Conservation (phyloP, 805 yeast genomes). For the Metschnikowia picachoensis region DNA sequence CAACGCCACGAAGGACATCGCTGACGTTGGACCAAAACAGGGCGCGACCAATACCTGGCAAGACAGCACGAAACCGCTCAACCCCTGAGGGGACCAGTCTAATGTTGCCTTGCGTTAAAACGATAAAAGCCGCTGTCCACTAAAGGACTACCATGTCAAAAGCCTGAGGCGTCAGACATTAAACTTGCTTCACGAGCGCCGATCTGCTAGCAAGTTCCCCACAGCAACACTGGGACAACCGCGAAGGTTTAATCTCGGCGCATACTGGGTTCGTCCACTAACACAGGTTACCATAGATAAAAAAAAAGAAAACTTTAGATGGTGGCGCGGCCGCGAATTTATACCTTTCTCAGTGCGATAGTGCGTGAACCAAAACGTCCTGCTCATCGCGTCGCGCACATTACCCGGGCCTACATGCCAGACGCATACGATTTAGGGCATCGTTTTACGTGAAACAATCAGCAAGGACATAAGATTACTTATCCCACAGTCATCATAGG, state of each 20-base stretch:
- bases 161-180: conserved; percentile 37
- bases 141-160: conserved; percentile 44
- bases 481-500: no score
- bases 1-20: conserved; percentile 37
- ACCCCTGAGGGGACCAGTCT: conserved; percentile 45
- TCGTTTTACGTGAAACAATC: background rate
- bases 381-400: conserved; percentile 7
- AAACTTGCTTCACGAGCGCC: conserved; percentile 71
- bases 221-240: conserved; percentile 29
- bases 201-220: conserved; percentile 50
- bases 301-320: conserved; percentile 9
- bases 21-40: background rate
- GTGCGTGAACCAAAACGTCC: conserved; percentile 5
- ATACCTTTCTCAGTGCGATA: background rate
- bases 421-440: conserved; percentile 5
- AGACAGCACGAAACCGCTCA: conserved; percentile 42
- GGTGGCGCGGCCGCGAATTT: background rate
- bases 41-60: conserved; percentile 20
- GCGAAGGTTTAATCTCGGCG: conserved; percentile 25
- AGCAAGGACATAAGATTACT: no score
- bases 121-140: conserved; percentile 20
- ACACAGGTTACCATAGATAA: conserved; percentile 31
- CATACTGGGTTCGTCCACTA: conserved; percentile 42
- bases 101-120: conserved; percentile 7
- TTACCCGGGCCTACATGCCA: conserved; percentile 10